phyloP scores from a whole-genome alignment of 495 filamentous ascomycete species.

The Pyrenopolyporus hunteri region DNA sequence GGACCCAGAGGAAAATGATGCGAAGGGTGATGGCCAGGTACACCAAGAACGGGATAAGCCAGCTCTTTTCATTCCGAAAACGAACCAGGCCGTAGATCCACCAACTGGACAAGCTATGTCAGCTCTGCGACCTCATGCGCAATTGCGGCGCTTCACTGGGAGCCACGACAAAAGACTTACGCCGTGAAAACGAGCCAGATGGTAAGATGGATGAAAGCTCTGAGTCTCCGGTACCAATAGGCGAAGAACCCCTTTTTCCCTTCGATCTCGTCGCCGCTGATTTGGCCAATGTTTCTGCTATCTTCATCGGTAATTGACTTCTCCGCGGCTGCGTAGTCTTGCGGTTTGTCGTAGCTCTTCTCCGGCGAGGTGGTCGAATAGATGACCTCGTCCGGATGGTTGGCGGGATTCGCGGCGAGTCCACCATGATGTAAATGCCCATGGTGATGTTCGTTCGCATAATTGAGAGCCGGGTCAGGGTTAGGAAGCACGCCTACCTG shows the following conservation, averaged over 20 bases:
- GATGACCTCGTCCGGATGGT: constrained; percentile 53
- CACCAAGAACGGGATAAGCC: constrained; percentile 84
- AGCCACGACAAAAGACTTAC: constrained; percentile 36
- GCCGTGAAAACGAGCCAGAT: constrained; percentile 44
- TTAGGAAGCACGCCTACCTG: constrained; percentile 20
- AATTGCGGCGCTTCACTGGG: constrained; percentile 12
- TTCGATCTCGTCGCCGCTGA: constrained; percentile 6
- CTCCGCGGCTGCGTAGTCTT: constrained; percentile 44
- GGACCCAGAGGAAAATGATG: constrained; percentile 74
- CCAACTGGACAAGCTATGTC: constrained; percentile 63
- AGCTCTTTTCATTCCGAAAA: constrained; percentile 74
- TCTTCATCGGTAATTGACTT: constrained; percentile 50
- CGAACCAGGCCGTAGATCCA: constrained; percentile 83
- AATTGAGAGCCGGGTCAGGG: constrained; percentile 51
- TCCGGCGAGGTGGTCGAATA: constrained; percentile 51
- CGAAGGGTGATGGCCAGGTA: constrained; percentile 78
- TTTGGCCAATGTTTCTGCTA: constrained; percentile 41
- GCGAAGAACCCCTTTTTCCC: neutral
- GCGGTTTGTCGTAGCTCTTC: constrained; percentile 44
- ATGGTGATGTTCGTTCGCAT: constrained; percentile 57
- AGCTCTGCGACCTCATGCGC: constrained; percentile 11
- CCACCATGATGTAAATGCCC: constrained; percentile 57
- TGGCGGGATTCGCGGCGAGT: constrained; percentile 49
- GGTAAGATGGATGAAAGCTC: constrained; percentile 30
- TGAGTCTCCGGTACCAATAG: constrained; percentile 27